A percentile compares a stretch with the other conserved stretches of the same genome.
Evolutionary conservation across 495 filamentous ascomycete species (phyloP).

Genomic region (Aspergillus sclerotioniger): DNA sequence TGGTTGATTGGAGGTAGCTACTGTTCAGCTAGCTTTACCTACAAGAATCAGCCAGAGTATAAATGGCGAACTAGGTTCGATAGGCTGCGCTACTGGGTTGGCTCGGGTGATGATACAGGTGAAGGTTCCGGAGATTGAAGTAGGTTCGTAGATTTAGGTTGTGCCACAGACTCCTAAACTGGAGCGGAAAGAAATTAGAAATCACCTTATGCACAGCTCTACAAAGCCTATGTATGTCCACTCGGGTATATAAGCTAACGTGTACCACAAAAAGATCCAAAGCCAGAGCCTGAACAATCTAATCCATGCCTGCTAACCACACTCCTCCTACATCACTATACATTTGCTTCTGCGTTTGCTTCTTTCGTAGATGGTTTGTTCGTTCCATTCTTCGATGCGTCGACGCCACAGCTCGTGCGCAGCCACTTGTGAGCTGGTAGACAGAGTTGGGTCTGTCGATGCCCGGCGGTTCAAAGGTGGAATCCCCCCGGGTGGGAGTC

Average conservation of each 20-base stretch:
- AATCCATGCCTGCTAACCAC: neutral
- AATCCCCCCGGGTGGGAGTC: slow-evolving; percentile 7
- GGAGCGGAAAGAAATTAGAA: too few species aligned
- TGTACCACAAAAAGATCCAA: too few species aligned
- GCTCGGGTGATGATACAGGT: too few species aligned
- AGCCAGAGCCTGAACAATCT: neutral
- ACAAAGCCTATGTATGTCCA: neutral
- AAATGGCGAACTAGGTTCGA: too few species aligned
- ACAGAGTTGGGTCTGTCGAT: slow-evolving; percentile 36
- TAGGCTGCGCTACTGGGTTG: too few species aligned
- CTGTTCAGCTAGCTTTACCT: too few species aligned
- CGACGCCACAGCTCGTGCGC: slow-evolving; percentile 42
- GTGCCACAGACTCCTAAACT: too few species aligned
- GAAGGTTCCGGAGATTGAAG: too few species aligned
- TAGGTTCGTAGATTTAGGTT: too few species aligned
- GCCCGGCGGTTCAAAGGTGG: slow-evolving; percentile 31
- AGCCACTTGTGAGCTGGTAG: slow-evolving; percentile 29
- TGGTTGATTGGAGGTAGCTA: too few species aligned
- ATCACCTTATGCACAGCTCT: slow-evolving; percentile 1
- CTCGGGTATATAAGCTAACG: slow-evolving; percentile 10
- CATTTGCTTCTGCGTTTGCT: slow-evolving; percentile 38
- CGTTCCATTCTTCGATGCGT: slow-evolving; percentile 46
- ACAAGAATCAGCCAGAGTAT: too few species aligned
- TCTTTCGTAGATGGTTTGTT: slow-evolving; percentile 40
- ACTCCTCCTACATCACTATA: slow-evolving; percentile 34